phyloP scores from a whole-genome alignment of 345 rosid genomes.

The Hypericum androsaemum region DNA sequence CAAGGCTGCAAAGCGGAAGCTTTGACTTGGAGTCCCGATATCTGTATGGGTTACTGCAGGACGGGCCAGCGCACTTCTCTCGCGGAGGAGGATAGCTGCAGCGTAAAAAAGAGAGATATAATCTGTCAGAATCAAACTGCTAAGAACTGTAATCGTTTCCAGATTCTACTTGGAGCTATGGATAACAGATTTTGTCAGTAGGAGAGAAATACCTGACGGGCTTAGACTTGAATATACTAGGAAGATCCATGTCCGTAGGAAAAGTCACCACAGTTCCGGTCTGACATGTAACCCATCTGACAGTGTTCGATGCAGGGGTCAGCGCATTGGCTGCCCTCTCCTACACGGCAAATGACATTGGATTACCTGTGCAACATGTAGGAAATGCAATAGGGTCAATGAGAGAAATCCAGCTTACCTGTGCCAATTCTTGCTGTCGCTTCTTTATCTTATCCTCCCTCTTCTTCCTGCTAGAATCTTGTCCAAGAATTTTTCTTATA shows the following conservation, averaged over 20 bases:
- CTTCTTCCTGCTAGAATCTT: conserved; percentile 87
- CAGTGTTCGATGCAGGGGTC: conserved; percentile 34
- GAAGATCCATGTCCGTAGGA: conserved; percentile 62
- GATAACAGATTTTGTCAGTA: too few species aligned
- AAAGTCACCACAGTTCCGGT: conserved; percentile 71
- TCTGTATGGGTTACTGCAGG: too few species aligned
- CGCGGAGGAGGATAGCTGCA: too few species aligned
- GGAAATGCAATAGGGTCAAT: too few species aligned
- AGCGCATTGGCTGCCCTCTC: conserved; percentile 65
- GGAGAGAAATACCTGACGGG: conserved; percentile 33
- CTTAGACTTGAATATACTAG: conserved; percentile 56
- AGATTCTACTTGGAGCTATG: too few species aligned
- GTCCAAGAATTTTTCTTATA: conserved; percentile 89
- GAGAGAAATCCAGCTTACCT: conserved; percentile 29
- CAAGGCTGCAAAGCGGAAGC: too few species aligned
- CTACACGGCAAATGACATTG: conserved; percentile 23
- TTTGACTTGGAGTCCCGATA: too few species aligned
- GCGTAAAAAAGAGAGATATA: too few species aligned
- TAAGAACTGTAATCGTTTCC: too few species aligned
- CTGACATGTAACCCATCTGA: conserved; percentile 68
- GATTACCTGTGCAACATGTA: too few species aligned
- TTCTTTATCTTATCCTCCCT: conserved; percentile 72
- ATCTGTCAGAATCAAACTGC: too few species aligned
- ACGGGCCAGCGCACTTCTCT: too few species aligned
- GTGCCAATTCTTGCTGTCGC: conserved; percentile 77